These are phyloP conservation scores for Oryza rufipogon DNA, from an alignment of 176 grass and related monocot species.

Conservation along the genomic window DNA sequence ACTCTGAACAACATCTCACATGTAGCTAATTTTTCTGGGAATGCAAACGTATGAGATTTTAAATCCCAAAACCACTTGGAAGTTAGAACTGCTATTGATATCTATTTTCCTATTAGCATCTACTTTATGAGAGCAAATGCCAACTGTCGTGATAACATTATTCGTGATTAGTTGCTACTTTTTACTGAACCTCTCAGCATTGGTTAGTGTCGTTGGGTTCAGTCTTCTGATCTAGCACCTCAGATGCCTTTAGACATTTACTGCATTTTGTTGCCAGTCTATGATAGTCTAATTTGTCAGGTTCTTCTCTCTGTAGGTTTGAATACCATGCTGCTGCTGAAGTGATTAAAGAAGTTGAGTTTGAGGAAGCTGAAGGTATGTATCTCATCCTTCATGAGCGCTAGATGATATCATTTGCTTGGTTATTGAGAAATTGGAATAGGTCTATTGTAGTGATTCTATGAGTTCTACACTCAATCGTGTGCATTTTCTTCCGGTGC, in stretches of 20 bases:
- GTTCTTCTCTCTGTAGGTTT: conserved; percentile 59
- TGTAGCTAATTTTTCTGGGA: not conserved
- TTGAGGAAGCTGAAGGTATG: conserved; percentile 82
- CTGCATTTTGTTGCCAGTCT: not conserved
- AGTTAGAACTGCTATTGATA: not conserved
- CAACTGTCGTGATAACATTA: not conserved
- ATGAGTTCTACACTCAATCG: not conserved
- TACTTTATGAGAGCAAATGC: conserved; percentile 7
- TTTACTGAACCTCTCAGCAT: not conserved
- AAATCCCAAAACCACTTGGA: not conserved
- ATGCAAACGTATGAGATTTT: not conserved
- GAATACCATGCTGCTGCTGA: conserved; percentile 88
- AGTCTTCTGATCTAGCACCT: not conserved
- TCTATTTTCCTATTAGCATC: not conserved
- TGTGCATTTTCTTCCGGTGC: not conserved
- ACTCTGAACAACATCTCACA: not conserved
- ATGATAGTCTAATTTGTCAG: not conserved
- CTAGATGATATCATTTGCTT: not conserved
- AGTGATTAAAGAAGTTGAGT: conserved; percentile 81
- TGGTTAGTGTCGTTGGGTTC: not conserved
- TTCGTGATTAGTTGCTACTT: conserved; percentile 17
- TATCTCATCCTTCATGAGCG: not conserved
- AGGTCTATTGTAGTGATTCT: conserved; percentile 26
- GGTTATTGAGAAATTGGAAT: not conserved
- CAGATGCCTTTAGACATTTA: conserved; percentile 13